Conservation (phyloP, 2,329 filamentous ascomycete genomes). For the Thielaviopsis populi region DNA sequence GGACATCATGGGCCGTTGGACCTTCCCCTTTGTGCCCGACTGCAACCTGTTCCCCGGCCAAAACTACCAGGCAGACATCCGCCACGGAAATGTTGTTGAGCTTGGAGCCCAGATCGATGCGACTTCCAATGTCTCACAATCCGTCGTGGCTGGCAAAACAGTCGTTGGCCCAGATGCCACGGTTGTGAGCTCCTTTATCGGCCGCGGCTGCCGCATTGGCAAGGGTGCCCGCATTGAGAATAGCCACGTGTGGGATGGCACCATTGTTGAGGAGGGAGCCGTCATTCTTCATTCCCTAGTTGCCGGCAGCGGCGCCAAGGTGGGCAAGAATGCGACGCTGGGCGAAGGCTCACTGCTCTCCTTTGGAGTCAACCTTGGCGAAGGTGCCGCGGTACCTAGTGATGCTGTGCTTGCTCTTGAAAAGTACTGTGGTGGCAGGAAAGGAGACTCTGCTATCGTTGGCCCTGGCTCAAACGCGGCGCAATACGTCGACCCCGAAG, state of each 20-base stretch:
- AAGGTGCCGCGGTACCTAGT: conserved; percentile 36
- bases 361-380: conserved; percentile 57
- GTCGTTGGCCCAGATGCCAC: conserved; percentile 56
- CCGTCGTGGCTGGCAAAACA: conserved; percentile 63
- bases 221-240: conserved; percentile 64
- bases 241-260: conserved; percentile 80
- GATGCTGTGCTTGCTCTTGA: conserved; percentile 23
- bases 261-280: conserved; percentile 58
- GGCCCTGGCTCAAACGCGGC: conserved; percentile 38
- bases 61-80: conserved; percentile 54
- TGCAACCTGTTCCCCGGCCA: conserved; percentile 70
- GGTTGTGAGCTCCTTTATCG: conserved; percentile 65
- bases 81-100: conserved; percentile 26
- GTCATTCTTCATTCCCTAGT: conserved; percentile 59
- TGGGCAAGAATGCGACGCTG: conserved; percentile 58
- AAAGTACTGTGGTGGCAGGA: conserved; percentile 17
- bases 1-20: conserved; percentile 76
- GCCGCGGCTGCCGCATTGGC: conserved; percentile 73
- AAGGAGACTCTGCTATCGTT: conserved; percentile 31
- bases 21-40: conserved; percentile 78
- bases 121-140: conserved; percentile 54
- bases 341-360: conserved; percentile 64
- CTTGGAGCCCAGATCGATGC: conserved; percentile 64
- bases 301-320: conserved; percentile 46
- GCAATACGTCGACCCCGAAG: conserved; percentile 31